Evolutionary conservation across 208 protist species (phyloP).

Genomic region (Acanthamoeba triangularis): DNA sequence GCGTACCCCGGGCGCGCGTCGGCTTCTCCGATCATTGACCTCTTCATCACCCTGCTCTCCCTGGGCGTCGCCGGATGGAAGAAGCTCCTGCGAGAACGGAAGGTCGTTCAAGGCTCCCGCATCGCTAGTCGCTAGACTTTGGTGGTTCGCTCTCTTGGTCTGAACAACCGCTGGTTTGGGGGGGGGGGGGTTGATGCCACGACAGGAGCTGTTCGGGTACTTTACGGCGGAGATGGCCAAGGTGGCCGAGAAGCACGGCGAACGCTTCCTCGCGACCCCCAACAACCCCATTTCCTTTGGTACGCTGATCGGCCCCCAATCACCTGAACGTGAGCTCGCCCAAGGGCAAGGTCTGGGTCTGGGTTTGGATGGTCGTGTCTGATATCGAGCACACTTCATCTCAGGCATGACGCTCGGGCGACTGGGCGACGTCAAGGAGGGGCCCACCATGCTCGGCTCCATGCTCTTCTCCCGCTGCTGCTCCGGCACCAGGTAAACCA

Average conservation of each 20-base stretch:
- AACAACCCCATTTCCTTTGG: constrained; percentile 87
- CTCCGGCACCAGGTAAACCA: constrained; percentile 25
- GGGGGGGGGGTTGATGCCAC: neutral
- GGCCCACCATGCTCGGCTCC: constrained; percentile 66
- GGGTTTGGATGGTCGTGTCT: no score
- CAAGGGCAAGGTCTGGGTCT: no score
- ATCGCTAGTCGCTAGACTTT: no score
- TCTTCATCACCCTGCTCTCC: constrained; percentile 97
- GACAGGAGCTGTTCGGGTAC: constrained; percentile 76
- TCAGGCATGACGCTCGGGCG: constrained; percentile 37
- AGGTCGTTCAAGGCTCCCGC: no score
- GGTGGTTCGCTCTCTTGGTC: no score
- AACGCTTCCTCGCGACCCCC: constrained; percentile 87
- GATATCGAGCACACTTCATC: neutral
- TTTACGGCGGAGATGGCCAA: constrained; percentile 78
- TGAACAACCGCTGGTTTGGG: neutral
- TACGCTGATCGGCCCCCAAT: no score
- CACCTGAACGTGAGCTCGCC: no score
- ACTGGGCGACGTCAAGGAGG: neutral
- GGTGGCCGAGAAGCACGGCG: constrained; percentile 82
- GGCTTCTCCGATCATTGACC: constrained; percentile 94
- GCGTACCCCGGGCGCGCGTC: constrained; percentile 97
- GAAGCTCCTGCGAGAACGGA: constrained; percentile 92
- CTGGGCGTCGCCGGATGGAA: constrained; percentile 94
- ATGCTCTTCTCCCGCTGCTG: constrained; percentile 75